Conservation (phyloP, 2,329 filamentous ascomycete genomes). For the Colletotrichum eremochloae region DNA sequence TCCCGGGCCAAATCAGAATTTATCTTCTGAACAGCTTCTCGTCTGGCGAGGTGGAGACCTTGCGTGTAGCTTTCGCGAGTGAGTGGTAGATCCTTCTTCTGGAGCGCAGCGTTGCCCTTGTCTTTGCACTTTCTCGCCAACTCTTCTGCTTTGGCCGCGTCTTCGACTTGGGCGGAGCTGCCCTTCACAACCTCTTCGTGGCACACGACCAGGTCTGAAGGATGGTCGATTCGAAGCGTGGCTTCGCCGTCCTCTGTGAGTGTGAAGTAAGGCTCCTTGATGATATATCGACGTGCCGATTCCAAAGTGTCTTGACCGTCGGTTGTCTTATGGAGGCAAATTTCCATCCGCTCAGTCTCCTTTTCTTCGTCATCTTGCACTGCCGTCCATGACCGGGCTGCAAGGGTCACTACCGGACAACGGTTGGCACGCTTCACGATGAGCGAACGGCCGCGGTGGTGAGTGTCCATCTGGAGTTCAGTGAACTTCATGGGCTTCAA, state of each 20-base stretch:
- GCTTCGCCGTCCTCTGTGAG: slow-evolving; percentile 55
- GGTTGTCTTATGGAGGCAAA: slow-evolving; percentile 52
- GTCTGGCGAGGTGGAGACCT: slow-evolving; percentile 43
- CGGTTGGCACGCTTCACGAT: slow-evolving; percentile 45
- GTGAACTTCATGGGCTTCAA: slow-evolving; percentile 46
- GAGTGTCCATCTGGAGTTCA: slow-evolving; percentile 48
- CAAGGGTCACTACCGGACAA: slow-evolving; percentile 46
- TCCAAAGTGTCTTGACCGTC: slow-evolving; percentile 52
- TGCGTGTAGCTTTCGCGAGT: slow-evolving; percentile 48
- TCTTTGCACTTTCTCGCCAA: slow-evolving; percentile 46
- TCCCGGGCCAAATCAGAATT: slow-evolving; percentile 47
- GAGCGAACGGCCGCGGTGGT: slow-evolving; percentile 49
- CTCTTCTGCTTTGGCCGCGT: slow-evolving; percentile 1
- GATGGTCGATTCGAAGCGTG: slow-evolving; percentile 55
- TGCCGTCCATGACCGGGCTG: slow-evolving; percentile 49
- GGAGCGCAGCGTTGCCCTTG: slow-evolving; percentile 49
- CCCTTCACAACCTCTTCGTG: slow-evolving; percentile 13
- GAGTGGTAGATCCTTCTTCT: slow-evolving; percentile 41
- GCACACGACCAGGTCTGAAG: slow-evolving; percentile 48
- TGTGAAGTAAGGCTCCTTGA: slow-evolving; percentile 67
- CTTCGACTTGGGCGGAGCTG: neutral
- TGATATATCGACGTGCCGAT: slow-evolving; percentile 51
- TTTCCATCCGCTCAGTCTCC: slow-evolving; percentile 48
- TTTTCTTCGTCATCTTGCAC: slow-evolving; percentile 48
- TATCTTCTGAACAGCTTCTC: slow-evolving; percentile 7